A percentile compares a stretch with the other conserved stretches of the same genome.
These are phyloP conservation scores for Primulina huaijiensis DNA, from an alignment of 257 asterid genomes.

Conservation along the genomic window DNA sequence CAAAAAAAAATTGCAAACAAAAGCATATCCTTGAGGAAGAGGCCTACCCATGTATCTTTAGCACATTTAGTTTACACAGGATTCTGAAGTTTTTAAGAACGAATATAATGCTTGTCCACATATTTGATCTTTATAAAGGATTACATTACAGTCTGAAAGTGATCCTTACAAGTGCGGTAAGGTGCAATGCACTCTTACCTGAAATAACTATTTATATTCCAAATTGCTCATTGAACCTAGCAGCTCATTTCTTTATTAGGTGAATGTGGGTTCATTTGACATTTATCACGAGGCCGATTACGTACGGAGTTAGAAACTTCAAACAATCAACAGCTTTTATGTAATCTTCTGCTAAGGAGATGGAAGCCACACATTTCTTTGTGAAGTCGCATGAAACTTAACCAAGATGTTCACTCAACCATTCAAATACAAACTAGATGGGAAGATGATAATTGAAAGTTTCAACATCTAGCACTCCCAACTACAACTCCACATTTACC, in stretches of 20 bases:
- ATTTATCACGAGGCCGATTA: background rate
- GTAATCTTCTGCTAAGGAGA: background rate
- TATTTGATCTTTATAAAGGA: no score
- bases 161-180: no score
- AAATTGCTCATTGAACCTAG: no score
- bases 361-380: constrained; percentile 1
- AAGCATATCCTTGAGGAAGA: no score
- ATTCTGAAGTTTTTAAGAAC: no score
- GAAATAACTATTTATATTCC: no score
- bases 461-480: background rate
- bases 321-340: background rate
- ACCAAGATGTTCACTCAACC: background rate
- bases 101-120: no score
- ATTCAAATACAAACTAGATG: background rate
- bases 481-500: background rate
- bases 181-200: no score
- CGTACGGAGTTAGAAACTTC: background rate
- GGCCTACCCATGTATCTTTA: no score
- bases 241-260: background rate
- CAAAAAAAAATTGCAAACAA: no score
- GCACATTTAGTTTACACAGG: no score
- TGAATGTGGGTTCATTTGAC: background rate
- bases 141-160: no score
- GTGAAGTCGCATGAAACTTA: background rate
- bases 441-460: constrained; percentile 2